phyloP scores from a whole-genome alignment of 208 protist genomes.

The Naegleria gruberi region DNA sequence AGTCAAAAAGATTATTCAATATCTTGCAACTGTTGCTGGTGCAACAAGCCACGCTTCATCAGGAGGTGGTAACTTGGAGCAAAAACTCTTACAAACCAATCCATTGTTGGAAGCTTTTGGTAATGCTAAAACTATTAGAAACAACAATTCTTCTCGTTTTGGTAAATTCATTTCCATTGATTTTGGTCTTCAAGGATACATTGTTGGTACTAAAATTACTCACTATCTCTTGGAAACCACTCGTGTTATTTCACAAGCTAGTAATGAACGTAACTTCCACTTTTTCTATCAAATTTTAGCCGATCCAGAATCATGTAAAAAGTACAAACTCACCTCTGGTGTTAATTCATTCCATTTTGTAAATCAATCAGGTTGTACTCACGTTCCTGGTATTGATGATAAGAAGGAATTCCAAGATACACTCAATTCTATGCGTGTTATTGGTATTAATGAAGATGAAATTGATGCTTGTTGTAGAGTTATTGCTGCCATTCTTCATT shows the following conservation, averaged over 20 bases:
- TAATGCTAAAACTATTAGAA: constrained; percentile 75
- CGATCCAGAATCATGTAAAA: constrained; percentile 57
- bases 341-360: constrained; percentile 62
- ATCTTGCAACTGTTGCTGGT: constrained; percentile 46
- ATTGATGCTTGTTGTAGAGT: constrained; percentile 65
- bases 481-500: constrained; percentile 75
- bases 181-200: constrained; percentile 72
- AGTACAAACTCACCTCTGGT: constrained; percentile 56
- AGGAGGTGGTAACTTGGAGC: neutral
- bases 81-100: constrained; percentile 43
- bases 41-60: neutral
- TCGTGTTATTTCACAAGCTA: constrained; percentile 69
- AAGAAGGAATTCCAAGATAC: constrained; percentile 65
- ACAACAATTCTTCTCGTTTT: constrained; percentile 87
- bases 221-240: constrained; percentile 87
- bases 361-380: constrained; percentile 62
- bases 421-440: constrained; percentile 53
- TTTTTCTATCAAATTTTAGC: constrained; percentile 89
- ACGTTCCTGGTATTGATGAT: constrained; percentile 74
- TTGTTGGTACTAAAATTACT: constrained; percentile 66
- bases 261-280: constrained; percentile 85
- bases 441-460: constrained; percentile 55
- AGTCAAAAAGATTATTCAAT: constrained; percentile 69
- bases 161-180: constrained; percentile 82
- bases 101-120: constrained; percentile 86